Conservation (phyloP, 129 eudicot genomes). For the Calendula officinalis region DNA sequence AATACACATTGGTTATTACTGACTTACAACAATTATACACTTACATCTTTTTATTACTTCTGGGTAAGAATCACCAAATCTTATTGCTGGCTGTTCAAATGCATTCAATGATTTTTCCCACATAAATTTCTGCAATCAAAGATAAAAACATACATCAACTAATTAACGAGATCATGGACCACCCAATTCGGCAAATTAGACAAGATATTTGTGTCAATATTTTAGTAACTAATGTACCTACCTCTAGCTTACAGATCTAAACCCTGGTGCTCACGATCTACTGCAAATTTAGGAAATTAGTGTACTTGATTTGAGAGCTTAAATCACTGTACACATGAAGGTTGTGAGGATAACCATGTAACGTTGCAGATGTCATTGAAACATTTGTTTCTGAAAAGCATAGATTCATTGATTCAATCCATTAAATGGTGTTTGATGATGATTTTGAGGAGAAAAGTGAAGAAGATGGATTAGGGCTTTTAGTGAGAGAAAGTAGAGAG, state of each 20-base stretch:
- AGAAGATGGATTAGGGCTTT: no score
- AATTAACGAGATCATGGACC: background rate
- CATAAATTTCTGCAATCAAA: background rate
- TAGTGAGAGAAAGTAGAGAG: no score
- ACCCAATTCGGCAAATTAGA: background rate
- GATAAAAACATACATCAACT: background rate
- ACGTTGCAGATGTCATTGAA: background rate
- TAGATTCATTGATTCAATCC: background rate
- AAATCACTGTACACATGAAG: background rate
- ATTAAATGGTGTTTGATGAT: no score
- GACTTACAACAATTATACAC: constrained; percentile 1
- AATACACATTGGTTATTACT: no score
- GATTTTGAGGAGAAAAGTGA: no score
- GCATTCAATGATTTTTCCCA: background rate
- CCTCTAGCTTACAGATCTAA: background rate
- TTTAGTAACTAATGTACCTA: background rate
- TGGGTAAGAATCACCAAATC: background rate
- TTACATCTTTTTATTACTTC: background rate
- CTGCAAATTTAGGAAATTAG: constrained; percentile 7
- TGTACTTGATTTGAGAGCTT: background rate
- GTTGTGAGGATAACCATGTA: constrained; percentile 12
- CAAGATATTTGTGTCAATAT: background rate
- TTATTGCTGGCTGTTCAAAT: background rate
- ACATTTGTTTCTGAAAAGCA: no score
- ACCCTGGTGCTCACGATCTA: constrained; percentile 2